Evolutionary conservation across 2,329 filamentous ascomycete genomes (phyloP).

Genomic region (Harringtonia lauricola): DNA sequence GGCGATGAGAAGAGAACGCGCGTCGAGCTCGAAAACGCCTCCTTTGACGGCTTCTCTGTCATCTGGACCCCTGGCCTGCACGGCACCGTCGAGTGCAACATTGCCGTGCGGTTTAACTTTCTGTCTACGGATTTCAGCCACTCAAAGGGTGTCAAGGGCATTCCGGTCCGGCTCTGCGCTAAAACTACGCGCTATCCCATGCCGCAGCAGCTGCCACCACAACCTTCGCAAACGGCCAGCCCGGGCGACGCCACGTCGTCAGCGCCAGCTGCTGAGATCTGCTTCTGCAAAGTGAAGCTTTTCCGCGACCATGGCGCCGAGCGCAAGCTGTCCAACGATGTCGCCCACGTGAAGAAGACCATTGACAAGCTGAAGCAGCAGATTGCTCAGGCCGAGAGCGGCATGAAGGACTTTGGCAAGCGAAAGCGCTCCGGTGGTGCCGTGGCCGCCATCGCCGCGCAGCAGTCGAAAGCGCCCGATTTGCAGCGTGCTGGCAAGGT

Average conservation of each 20-base stretch:
- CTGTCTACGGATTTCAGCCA: conserved; percentile 97
- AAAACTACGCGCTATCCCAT: conserved; percentile 49
- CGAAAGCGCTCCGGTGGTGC: conserved; percentile 43
- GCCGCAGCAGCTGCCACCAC: neutral
- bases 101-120: conserved; percentile 95
- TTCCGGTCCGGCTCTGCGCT: conserved; percentile 82
- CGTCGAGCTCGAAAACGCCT: conserved; percentile 62
- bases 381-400: conserved; percentile 65
- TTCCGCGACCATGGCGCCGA: conserved; percentile 95
- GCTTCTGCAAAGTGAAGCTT: conserved; percentile 93
- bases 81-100: conserved; percentile 62
- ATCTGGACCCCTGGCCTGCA: conserved; percentile 70
- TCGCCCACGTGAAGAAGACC: conserved; percentile 89
- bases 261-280: conserved; percentile 51
- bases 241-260: conserved; percentile 27
- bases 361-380: conserved; percentile 96
- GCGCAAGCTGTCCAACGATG: conserved; percentile 86
- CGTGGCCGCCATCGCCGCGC: conserved; percentile 15
- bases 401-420: conserved; percentile 56
- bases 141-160: conserved; percentile 96
- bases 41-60: conserved; percentile 90
- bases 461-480: conserved; percentile 18
- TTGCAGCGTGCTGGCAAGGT: conserved; percentile 65
- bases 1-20: conserved; percentile 56
- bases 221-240: conserved; percentile 36